These are phyloP conservation scores for Malus hybrid DNA, from an alignment of 331 rosid genomes.

Conservation along the genomic window DNA sequence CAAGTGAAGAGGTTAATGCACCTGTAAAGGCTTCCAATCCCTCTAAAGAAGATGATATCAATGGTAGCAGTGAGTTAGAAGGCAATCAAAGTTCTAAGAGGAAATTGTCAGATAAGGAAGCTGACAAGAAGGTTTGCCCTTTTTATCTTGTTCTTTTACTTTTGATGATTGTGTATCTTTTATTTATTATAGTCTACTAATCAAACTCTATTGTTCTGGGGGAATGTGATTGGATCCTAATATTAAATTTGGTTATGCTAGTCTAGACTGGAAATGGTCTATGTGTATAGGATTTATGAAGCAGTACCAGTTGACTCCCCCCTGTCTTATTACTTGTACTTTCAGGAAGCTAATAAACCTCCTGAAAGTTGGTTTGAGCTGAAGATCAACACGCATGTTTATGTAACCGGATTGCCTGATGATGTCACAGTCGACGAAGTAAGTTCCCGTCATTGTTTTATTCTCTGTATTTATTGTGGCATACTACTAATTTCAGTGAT, in stretches of 20 bases:
- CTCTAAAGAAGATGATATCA: constrained; percentile 34
- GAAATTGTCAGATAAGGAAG: constrained; percentile 51
- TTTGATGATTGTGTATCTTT: no score
- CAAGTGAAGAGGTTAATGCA: constrained; percentile 37
- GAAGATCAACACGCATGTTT: constrained; percentile 86
- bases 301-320: background rate
- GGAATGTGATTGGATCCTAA: constrained; percentile 2
- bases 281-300: background rate
- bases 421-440: constrained; percentile 83
- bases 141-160: background rate
- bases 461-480: constrained; percentile 14
- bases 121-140: constrained; percentile 54
- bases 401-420: constrained; percentile 87
- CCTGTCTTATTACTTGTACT: constrained; percentile 10
- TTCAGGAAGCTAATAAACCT: constrained; percentile 90
- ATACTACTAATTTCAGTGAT: constrained; percentile 18
- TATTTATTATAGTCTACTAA: background rate
- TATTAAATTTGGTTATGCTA: constrained; percentile 1
- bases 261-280: constrained; percentile 4
- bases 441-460: constrained; percentile 23
- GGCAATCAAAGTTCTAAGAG: constrained; percentile 50
- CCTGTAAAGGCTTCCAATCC: constrained; percentile 23
- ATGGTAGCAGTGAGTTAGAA: constrained; percentile 16
- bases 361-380: constrained; percentile 97
- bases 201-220: background rate